Percentiles rank a stretch among this genome's conserved stretches.
phyloP scores from a whole-genome alignment of 2,329 filamentous ascomycete species.

The Fusarium coicis region DNA sequence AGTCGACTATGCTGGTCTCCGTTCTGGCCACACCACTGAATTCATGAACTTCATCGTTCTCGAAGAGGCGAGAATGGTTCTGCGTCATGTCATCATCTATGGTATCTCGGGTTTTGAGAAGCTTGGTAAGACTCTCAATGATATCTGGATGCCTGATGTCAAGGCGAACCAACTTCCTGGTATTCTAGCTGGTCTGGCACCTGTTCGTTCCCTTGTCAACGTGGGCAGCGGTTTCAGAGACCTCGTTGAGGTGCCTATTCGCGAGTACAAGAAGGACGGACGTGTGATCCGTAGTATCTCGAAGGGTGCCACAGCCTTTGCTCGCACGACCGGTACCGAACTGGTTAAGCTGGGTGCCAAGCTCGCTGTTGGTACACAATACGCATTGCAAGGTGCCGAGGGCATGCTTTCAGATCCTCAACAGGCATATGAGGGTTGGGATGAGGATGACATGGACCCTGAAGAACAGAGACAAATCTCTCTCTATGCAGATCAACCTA shows the following conservation, averaged over 20 bases:
- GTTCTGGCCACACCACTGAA: constrained; percentile 93
- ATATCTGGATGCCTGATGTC: constrained; percentile 96
- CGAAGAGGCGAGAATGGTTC: constrained; percentile 85
- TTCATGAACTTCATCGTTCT: constrained; percentile 99
- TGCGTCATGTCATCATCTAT: constrained; percentile 92
- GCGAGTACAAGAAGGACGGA: constrained; percentile 94
- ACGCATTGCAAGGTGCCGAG: constrained; percentile 89
- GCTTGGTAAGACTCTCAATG: constrained; percentile 88
- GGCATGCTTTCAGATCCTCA: constrained; percentile 71
- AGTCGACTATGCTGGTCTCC: constrained; percentile 93
- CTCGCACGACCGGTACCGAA: constrained; percentile 91
- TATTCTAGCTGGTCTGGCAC: constrained; percentile 87
- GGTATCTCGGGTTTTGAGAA: constrained; percentile 91
- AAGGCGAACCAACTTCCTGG: constrained; percentile 88
- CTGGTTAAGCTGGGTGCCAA: constrained; percentile 95
- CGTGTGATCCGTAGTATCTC: constrained; percentile 90
- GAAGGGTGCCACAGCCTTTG: constrained; percentile 90
- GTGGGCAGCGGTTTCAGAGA: constrained; percentile 89
- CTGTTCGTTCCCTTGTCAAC: constrained; percentile 90
- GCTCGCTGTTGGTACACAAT: constrained; percentile 93
- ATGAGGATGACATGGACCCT: constrained; percentile 71
- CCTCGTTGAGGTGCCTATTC: constrained; percentile 87
- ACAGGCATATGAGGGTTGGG: constrained; percentile 55
- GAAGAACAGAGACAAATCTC: constrained; percentile 84
- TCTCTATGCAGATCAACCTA: constrained; percentile 92